phyloP scores from a whole-genome alignment of 805 yeast genomes.

The Barnettozyma botsteinii region DNA sequence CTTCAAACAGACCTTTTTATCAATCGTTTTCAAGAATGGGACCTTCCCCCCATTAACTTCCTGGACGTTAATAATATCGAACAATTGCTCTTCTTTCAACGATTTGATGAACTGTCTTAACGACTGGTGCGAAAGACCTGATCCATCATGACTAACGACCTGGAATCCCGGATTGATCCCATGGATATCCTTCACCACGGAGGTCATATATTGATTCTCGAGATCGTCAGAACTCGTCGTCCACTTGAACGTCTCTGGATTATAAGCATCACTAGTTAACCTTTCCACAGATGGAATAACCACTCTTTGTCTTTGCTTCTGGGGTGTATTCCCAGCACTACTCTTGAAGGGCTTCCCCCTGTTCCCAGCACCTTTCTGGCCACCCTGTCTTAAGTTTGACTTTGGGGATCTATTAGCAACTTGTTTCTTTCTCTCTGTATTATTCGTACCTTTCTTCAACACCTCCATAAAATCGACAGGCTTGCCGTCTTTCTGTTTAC shows the following conservation, averaged over 20 bases:
- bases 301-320: background rate
- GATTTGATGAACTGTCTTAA: conserved; percentile 11
- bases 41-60: conserved; percentile 3
- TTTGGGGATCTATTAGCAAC: too few species aligned
- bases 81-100: conserved; percentile 10
- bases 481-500: too few species aligned
- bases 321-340: too few species aligned
- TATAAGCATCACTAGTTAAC: conserved; percentile 6
- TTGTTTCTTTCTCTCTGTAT: too few species aligned
- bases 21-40: conserved; percentile 14
- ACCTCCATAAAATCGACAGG: too few species aligned
- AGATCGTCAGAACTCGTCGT: conserved; percentile 8
- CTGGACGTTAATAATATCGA: conserved; percentile 19
- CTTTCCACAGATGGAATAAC: conserved; percentile 1
- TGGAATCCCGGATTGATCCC: conserved; percentile 12
- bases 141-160: conserved; percentile 10
- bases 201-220: conserved; percentile 21
- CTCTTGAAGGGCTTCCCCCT: too few species aligned
- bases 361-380: too few species aligned
- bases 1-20: conserved; percentile 24
- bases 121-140: conserved; percentile 8
- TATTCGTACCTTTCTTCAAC: too few species aligned
- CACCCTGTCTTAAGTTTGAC: too few species aligned
- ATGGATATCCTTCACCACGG: conserved; percentile 14
- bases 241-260: conserved; percentile 20